phyloP scores from a whole-genome alignment of 169 alveolate genomes.

The Plasmodium chabaudi region DNA sequence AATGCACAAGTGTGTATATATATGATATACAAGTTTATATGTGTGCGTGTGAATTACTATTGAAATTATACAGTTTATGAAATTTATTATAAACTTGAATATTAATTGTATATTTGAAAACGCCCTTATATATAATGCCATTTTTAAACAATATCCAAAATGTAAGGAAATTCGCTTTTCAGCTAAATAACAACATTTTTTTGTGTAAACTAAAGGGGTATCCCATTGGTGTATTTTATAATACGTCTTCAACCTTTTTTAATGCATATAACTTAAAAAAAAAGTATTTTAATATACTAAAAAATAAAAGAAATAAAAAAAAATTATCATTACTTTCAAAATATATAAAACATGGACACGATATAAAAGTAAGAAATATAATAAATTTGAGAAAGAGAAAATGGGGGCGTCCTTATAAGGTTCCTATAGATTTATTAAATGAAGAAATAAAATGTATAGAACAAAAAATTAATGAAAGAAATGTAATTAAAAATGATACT shows the following conservation, averaged over 20 bases:
- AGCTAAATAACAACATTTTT: conserved; percentile 18
- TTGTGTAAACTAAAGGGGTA: neutral
- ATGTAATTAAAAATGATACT: conserved; percentile 12
- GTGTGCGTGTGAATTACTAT: too few relatives aligned
- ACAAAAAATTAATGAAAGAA: conserved; percentile 41
- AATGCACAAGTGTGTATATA: neutral
- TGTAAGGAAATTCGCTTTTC: conserved; percentile 16
- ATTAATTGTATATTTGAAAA: neutral
- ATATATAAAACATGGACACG: conserved; percentile 12
- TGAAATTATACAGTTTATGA: too few relatives aligned
- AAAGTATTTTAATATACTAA: conserved; percentile 15
- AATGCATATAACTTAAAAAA: conserved; percentile 1
- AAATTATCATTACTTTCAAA: conserved; percentile 13
- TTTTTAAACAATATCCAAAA: conserved; percentile 42
- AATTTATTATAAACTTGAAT: too few relatives aligned
- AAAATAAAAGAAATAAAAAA: conserved; percentile 7
- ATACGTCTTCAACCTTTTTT: neutral
- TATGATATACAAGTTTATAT: too few relatives aligned
- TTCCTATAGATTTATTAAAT: conserved; percentile 56
- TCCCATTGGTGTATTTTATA: conserved; percentile 11
- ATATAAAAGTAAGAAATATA: conserved; percentile 18
- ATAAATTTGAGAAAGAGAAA: conserved; percentile 4
- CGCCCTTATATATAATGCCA: conserved; percentile 37
- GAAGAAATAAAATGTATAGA: conserved; percentile 67
- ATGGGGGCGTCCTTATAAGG: neutral